These are phyloP conservation scores for Durusdinium trenchii DNA, from an alignment of 73 alveolate species.

Conservation along the genomic window DNA sequence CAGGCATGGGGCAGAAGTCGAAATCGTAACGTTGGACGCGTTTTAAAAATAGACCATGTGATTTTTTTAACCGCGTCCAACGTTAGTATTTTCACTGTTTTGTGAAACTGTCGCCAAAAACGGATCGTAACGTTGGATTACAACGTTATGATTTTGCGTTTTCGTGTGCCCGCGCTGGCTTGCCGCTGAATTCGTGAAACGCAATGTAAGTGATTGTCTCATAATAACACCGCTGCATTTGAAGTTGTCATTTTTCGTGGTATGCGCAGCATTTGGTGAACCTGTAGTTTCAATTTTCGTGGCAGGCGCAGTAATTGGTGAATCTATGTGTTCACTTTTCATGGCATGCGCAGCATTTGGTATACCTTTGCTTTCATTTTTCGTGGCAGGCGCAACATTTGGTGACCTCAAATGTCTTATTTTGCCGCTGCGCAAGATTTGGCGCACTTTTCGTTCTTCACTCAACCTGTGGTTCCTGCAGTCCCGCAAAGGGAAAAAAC, in stretches of 20 bases:
- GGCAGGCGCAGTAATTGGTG: neutral
- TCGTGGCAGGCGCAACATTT: no score
- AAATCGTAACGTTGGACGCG: constrained; percentile 10
- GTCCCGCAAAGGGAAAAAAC: no score
- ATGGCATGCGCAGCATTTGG: no score
- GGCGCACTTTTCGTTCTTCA: no score
- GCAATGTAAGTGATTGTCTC: neutral
- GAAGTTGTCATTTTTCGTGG: neutral
- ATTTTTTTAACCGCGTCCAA: neutral
- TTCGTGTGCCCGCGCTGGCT: neutral
- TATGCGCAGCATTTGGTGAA: neutral
- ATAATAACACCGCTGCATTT: neutral
- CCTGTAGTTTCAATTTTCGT: neutral
- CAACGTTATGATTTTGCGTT: constrained; percentile 5
- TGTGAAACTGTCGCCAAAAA: neutral
- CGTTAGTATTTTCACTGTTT: neutral
- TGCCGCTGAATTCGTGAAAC: neutral
- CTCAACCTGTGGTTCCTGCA: no score
- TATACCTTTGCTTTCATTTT: no score
- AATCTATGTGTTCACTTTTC: neutral
- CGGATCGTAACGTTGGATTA: neutral
- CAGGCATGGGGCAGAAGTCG: neutral
- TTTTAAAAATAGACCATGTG: no score
- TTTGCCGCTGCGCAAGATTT: no score
- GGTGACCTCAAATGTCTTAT: no score